A percentile compares a stretch with the other conserved stretches of the same genome.
phyloP scores from a whole-genome alignment of 208 protist species.

The Balamuthia mandrillaris region DNA sequence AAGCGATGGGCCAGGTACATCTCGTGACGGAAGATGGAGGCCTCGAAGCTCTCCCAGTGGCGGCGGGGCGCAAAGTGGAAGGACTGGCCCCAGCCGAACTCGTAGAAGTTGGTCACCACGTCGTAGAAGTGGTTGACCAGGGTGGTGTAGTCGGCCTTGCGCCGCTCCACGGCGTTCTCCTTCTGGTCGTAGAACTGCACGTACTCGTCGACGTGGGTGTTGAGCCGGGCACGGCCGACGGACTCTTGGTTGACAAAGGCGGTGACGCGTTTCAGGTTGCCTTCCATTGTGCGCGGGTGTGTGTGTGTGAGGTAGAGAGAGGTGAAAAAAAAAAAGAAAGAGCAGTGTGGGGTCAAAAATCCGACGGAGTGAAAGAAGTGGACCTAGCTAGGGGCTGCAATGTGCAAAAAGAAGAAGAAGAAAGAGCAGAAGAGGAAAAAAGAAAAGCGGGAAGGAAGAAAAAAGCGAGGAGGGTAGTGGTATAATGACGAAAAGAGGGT shows the following conservation, averaged over 20 bases:
- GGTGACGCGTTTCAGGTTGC: background rate
- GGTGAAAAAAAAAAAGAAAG: too few species aligned
- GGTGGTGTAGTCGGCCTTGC: constrained; percentile 54
- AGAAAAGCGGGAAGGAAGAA: too few species aligned
- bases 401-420: too few species aligned
- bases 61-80: constrained; percentile 70
- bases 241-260: constrained; percentile 28
- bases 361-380: too few species aligned
- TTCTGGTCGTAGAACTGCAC: background rate
- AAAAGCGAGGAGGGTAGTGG: too few species aligned
- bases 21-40: constrained; percentile 90
- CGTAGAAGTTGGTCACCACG: constrained; percentile 94
- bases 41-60: constrained; percentile 80
- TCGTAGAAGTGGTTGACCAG: constrained; percentile 93
- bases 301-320: too few species aligned
- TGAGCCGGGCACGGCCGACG: constrained; percentile 1
- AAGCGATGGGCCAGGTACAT: constrained; percentile 85
- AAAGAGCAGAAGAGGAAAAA: too few species aligned
- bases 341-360: too few species aligned
- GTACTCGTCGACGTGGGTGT: constrained; percentile 5
- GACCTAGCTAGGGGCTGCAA: too few species aligned
- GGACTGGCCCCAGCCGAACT: constrained; percentile 93
- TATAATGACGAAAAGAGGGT: too few species aligned
- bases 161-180: background rate
- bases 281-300: too few species aligned